These are phyloP conservation scores for Hippophae gyantsensis DNA, from an alignment of 306 rosid genomes.

Conservation along the genomic window DNA sequence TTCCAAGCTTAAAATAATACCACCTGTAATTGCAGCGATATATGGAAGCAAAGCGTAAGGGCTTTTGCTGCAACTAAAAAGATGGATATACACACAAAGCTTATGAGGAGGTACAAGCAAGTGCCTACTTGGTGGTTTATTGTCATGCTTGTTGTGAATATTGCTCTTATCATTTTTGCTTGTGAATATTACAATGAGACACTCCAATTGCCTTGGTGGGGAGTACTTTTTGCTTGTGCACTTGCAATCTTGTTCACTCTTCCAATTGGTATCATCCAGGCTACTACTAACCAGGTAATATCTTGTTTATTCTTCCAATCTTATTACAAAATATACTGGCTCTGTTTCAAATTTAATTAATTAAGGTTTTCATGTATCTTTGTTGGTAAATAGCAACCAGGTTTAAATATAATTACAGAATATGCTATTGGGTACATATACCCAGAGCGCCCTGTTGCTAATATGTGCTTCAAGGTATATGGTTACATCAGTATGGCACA, in stretches of 20 bases:
- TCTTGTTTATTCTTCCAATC: neutral
- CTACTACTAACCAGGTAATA: slow-evolving; percentile 78
- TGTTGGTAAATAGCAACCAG: slow-evolving; percentile 45
- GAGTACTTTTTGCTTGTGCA: slow-evolving; percentile 61
- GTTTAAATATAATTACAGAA: slow-evolving; percentile 80
- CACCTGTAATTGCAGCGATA: slow-evolving; percentile 25
- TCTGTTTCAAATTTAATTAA: neutral
- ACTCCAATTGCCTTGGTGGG: slow-evolving; percentile 93
- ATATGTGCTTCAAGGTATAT: slow-evolving; percentile 93
- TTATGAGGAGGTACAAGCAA: slow-evolving; percentile 52
- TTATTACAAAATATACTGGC: neutral
- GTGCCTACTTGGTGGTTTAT: slow-evolving; percentile 72
- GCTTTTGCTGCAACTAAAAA: slow-evolving; percentile 38
- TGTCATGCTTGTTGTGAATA: slow-evolving; percentile 43
- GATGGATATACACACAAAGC: slow-evolving; percentile 58
- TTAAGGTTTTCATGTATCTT: slow-evolving; percentile 9
- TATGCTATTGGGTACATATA: slow-evolving; percentile 78
- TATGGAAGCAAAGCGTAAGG: slow-evolving; percentile 38
- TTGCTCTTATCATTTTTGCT: slow-evolving; percentile 46
- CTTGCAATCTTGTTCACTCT: slow-evolving; percentile 54
- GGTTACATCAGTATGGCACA: slow-evolving; percentile 86
- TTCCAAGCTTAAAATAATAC: no score
- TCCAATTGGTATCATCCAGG: slow-evolving; percentile 60
- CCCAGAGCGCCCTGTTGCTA: slow-evolving; percentile 86
- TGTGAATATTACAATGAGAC: slow-evolving; percentile 43